phyloP scores from a whole-genome alignment of 177 flowering plant species.

The Vitis hybrid region DNA sequence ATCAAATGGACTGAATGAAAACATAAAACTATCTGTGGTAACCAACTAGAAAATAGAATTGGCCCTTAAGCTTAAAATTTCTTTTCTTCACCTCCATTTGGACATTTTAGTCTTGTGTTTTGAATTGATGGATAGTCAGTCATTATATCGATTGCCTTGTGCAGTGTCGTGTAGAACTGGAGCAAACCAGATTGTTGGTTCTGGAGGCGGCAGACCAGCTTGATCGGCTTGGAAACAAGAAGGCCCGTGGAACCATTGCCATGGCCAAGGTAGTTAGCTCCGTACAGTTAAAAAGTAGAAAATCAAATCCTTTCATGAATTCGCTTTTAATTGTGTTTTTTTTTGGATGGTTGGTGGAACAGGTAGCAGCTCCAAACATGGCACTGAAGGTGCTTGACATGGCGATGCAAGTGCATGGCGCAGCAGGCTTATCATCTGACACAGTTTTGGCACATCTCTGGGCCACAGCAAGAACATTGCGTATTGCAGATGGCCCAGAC shows the following conservation, averaged over 20 bases:
- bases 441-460: slow-evolving; percentile 88
- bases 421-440: slow-evolving; percentile 88
- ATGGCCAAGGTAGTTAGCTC: slow-evolving; percentile 84
- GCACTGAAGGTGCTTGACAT: slow-evolving; percentile 83
- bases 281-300: neutral
- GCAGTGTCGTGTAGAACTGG: slow-evolving; percentile 94
- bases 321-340: neutral
- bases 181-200: slow-evolving; percentile 76
- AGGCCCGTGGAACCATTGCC: slow-evolving; percentile 86
- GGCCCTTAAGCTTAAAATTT: too few species aligned
- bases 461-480: slow-evolving; percentile 83
- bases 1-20: too few species aligned
- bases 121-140: neutral
- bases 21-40: too few species aligned
- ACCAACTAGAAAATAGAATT: too few species aligned
- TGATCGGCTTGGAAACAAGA: slow-evolving; percentile 86
- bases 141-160: slow-evolving; percentile 4
- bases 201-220: slow-evolving; percentile 98
- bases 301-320: too few species aligned
- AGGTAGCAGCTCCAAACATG: slow-evolving; percentile 98
- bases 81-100: too few species aligned
- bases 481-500: slow-evolving; percentile 99
- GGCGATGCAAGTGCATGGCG: slow-evolving; percentile 99
- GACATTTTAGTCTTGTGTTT: too few species aligned
- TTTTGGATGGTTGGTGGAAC: slow-evolving; percentile 10